Percentiles rank a stretch among this genome's conserved stretches.
These are phyloP conservation scores for Cladosporium sp. DNA, from an alignment of 2,329 filamentous ascomycete species.

Conservation along the genomic window DNA sequence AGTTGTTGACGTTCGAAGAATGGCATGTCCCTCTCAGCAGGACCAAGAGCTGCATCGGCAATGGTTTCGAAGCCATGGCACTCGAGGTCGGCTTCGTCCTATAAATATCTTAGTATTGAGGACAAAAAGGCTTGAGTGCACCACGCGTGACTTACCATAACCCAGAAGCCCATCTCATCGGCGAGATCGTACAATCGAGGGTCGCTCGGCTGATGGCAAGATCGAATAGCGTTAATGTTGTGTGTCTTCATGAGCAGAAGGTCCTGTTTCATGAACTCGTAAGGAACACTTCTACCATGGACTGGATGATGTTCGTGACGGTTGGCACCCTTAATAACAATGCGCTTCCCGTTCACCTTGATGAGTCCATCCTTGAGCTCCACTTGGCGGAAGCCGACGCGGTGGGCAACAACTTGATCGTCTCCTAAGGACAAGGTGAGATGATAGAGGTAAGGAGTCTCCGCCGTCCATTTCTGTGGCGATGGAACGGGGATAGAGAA, in stretches of 20 bases:
- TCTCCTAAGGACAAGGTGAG: constrained; percentile 44
- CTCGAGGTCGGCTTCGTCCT: constrained; percentile 50
- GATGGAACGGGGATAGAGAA: constrained; percentile 44
- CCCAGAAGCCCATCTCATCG: constrained; percentile 64
- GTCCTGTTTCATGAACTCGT: constrained; percentile 59
- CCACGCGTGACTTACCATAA: constrained; percentile 39
- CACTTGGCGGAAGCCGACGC: constrained; percentile 60
- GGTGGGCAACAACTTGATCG: constrained; percentile 46
- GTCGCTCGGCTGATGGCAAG: constrained; percentile 65
- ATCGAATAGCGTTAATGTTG: constrained; percentile 68
- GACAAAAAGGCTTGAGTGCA: too few relatives aligned
- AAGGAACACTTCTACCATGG: constrained; percentile 59
- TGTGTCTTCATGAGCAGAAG: constrained; percentile 64
- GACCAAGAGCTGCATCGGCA: constrained; percentile 19
- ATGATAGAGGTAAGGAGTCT: constrained; percentile 59
- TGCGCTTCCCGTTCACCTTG: constrained; percentile 58
- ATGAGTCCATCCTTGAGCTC: constrained; percentile 59
- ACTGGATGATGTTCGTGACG: constrained; percentile 66
- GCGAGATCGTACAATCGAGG: constrained; percentile 56
- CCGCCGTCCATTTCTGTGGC: constrained; percentile 66
- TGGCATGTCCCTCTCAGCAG: constrained; percentile 9
- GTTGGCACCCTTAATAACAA: constrained; percentile 63
- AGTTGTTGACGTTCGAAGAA: constrained; percentile 39
- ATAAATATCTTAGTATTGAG: background rate
- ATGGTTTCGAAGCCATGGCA: constrained; percentile 43